Base-by-base conservation (phyloP, 495 filamentous ascomycete species). In the Trichoderma orchidacearum region DNA sequence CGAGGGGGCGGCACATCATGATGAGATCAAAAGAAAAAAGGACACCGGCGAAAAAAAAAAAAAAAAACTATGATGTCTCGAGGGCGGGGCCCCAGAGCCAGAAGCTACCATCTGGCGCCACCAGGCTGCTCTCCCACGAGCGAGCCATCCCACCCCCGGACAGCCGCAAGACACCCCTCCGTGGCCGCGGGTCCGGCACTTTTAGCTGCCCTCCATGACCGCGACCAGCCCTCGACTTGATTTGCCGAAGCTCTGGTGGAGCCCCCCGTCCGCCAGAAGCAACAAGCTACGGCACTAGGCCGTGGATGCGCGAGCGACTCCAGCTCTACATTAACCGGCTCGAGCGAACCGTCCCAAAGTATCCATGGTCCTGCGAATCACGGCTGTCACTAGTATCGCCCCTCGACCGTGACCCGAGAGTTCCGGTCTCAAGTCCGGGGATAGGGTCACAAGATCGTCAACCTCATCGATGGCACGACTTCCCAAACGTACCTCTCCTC, bases 341-440 rank as follows among this genome's bases (percentile, higher is more conserved):
- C 11, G 27, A 48, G 17, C 36, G 36, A 35, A n/a, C 11, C 32
- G 32, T 35, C 32, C 17, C 17, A 21, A 21, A 48, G 41, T 13
- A 48, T 27, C 21, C 6, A 48, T 23, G 27, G 18, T 27, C 41
- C 21, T 48, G 41, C 41, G 21, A 48, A 48, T 48, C 41, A 27
- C 41, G 41, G 18, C 41, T 23, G 18, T 48, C 41, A 48, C 41
- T 48, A 48, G 5, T 11, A 48, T 48, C 41, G 41, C 41, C 41
- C 41, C 41, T 48, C 41, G 41, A 48, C 41, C 41, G 41, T 48
- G 41, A 25, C 41, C 41, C 41, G 41, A 48, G 41, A 48, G 41
- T 48, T 48, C 41, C 41, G 41, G 41, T 23, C 41, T 25, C 41
- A 25, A 48, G 41, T 27, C 41, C 41, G 41, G 41, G 21, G 5